These are phyloP conservation scores for Volvox reticuliferus DNA, from an alignment of 139 green algal species.

Conservation along the genomic window DNA sequence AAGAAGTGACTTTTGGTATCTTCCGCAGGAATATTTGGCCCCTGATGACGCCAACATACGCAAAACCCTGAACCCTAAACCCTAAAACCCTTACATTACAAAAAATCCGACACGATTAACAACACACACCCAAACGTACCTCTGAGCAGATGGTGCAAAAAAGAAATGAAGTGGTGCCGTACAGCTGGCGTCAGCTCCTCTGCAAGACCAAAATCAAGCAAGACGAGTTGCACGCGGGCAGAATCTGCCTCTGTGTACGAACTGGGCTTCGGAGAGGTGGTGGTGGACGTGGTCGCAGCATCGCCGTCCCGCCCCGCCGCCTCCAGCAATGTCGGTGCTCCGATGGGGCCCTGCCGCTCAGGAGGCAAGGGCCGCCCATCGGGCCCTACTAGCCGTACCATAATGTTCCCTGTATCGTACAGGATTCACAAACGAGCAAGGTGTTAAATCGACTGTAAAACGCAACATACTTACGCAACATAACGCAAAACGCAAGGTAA, in stretches of 20 bases:
- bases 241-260: background rate
- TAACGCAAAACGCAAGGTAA: too few species aligned
- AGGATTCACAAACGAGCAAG: too few species aligned
- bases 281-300: background rate
- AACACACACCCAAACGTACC: conserved; percentile 24
- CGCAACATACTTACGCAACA: too few species aligned
- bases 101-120: too few species aligned
- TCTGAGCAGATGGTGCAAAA: conserved; percentile 81
- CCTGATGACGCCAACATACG: too few species aligned
- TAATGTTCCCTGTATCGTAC: conserved; percentile 84
- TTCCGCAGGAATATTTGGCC: too few species aligned
- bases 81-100: too few species aligned
- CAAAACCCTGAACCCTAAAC: too few species aligned
- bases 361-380: conserved; percentile 3
- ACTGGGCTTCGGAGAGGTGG: too few species aligned
- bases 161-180: conserved; percentile 89
- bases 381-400: conserved; percentile 73
- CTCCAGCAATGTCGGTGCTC: background rate
- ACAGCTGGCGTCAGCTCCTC: conserved; percentile 85
- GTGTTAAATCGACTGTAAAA: too few species aligned
- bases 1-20: too few species aligned
- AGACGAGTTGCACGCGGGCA: conserved; percentile 70
- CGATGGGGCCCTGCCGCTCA: background rate
- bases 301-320: background rate
- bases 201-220: conserved; percentile 91